Evolutionary conservation across 352 stramenopile genomes (phyloP), one percentile per base, ranked within the genome.

Genomic region (Phytophthora parvispora): DNA sequence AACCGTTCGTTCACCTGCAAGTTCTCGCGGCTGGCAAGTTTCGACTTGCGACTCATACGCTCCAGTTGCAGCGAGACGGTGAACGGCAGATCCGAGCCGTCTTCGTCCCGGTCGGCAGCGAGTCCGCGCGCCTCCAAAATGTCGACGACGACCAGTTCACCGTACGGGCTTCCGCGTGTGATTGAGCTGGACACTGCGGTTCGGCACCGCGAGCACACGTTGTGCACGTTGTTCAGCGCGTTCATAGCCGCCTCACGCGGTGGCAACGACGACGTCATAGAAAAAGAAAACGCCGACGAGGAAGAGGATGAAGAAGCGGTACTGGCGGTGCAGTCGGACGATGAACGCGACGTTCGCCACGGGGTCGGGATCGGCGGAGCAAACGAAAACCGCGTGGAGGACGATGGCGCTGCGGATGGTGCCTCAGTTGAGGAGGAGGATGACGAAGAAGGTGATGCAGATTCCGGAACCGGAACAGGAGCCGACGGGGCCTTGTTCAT

Each of bases 71-170:
- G 75, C 9, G 70, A 66, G 38, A 88, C 80, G n/a, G 65, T 36
- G n/a, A 91, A 74, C 6, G 85, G 83, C 18, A 73, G 63, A 32
- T 90, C 77, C 6, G 55, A 69, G 24, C 83, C 81, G 20, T 47
- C 71, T 49, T 86, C 74, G 31, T 80, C 74, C 22, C 69, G 79
- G 31, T 90, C 82, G 8, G 75, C 59, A 4, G 60, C 48, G 24
- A 94, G 77, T 7, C 88, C 81, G 16, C 75, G 78, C 6, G 77
- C 82, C 24, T 86, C 81, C 32, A 94, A 49, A 4, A 94, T 65
- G 48, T 94, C 86, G 24, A 86, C 83, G 13, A 94, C 72, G 15
- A 94, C 57, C 45, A 94, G 56, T 43, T 94, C 84, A 9, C 86
- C 86, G 51, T 91, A 94, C 27, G 81, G 78, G 64, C 69, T 84